Conservation (phyloP, 2,329 filamentous ascomycete species). For the Calycina herbarum region DNA sequence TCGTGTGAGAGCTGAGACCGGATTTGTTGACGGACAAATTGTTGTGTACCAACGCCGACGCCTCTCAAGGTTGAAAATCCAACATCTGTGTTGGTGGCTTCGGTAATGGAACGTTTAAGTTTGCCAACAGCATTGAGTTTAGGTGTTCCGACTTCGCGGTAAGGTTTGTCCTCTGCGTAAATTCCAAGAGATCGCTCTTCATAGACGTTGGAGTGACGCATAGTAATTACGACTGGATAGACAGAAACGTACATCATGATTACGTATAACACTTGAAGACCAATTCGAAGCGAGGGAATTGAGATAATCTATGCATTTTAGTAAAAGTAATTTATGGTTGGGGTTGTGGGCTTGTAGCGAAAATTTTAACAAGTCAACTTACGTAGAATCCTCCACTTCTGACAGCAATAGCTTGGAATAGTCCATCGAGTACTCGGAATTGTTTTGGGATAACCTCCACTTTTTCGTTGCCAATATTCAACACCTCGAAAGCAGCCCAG, state of each 20-base stretch:
- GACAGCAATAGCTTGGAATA: conserved; percentile 66
- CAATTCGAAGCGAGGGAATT: conserved; percentile 55
- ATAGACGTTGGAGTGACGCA: conserved; percentile 70
- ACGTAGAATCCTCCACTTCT: conserved; percentile 67
- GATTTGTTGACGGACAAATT: conserved; percentile 47
- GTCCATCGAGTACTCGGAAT: conserved; percentile 59
- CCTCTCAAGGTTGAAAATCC: conserved; percentile 1
- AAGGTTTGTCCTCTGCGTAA: conserved; percentile 40
- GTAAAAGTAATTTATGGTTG: background rate
- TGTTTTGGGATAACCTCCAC: conserved; percentile 53
- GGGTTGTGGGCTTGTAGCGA: background rate
- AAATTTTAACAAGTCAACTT: background rate
- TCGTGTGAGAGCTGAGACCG: conserved; percentile 67
- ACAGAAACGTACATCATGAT: conserved; percentile 68
- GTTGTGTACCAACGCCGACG: conserved; percentile 6
- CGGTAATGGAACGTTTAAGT: conserved; percentile 19
- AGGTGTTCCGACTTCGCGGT: conserved; percentile 6
- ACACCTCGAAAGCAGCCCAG: conserved; percentile 65
- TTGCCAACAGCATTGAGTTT: conserved; percentile 15
- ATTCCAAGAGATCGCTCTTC: conserved; percentile 67
- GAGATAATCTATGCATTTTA: conserved; percentile 42
- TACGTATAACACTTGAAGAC: conserved; percentile 59
- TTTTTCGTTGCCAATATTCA: conserved; percentile 61
- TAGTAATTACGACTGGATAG: conserved; percentile 62
- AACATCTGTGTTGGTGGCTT: conserved; percentile 7